Evolutionary conservation across 371 early-diverging fungal species (phyloP).

Genomic region (Coemansia sp.): DNA sequence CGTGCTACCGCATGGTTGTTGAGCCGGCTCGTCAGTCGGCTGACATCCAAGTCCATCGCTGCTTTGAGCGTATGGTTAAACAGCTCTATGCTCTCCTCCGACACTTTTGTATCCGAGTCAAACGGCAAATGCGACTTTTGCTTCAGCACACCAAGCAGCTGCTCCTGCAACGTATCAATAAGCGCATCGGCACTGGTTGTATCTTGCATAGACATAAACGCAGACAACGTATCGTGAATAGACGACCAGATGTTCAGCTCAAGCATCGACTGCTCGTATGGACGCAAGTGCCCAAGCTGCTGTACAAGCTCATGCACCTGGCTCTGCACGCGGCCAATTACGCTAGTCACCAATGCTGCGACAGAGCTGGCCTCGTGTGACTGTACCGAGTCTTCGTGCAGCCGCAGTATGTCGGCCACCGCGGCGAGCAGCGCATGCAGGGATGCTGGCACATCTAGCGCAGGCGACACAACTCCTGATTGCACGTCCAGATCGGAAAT

Average conservation of each 20-base stretch:
- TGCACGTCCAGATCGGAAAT: constrained; percentile 8
- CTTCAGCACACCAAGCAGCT: constrained; percentile 18
- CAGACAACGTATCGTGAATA: background rate
- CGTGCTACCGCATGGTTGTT: constrained; percentile 8
- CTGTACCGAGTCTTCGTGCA: constrained; percentile 13
- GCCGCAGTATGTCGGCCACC: constrained; percentile 21
- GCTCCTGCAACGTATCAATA: background rate
- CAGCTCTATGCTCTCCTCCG: background rate
- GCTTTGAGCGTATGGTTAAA: constrained; percentile 12
- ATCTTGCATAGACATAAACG: background rate
- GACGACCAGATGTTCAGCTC: constrained; percentile 31
- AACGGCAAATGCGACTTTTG: constrained; percentile 26
- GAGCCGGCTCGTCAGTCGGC: constrained; percentile 11
- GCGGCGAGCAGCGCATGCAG: constrained; percentile 18
- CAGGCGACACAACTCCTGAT: constrained; percentile 6
- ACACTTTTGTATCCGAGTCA: background rate
- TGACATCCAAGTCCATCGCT: constrained; percentile 15
- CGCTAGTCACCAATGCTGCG: background rate
- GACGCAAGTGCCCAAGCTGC: background rate
- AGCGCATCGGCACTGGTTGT: background rate
- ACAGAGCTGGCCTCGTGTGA: background rate
- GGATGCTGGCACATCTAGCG: constrained; percentile 37
- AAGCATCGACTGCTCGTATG: constrained; percentile 39
- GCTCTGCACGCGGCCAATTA: constrained; percentile 2
- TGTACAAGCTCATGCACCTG: constrained; percentile 2